Conservation (phyloP, 2,329 filamentous ascomycete species). For the Berkeleyomyces rouxiae region DNA sequence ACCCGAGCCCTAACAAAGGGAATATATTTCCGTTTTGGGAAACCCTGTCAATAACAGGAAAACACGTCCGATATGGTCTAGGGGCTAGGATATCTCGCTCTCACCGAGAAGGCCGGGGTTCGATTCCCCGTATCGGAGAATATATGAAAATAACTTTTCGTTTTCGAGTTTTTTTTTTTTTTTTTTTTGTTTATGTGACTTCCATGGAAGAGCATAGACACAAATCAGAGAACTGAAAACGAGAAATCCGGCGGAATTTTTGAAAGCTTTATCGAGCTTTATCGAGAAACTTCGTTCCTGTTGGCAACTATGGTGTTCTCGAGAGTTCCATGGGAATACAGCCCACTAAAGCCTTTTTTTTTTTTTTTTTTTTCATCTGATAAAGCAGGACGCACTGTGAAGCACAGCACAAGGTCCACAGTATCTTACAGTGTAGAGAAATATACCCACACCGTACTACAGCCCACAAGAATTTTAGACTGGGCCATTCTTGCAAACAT, state of each 20-base stretch:
- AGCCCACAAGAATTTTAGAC: constrained; percentile 7
- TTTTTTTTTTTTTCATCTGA: not conserved
- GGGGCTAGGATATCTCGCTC: constrained; percentile 15
- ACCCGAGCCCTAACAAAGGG: no score
- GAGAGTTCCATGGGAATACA: not conserved
- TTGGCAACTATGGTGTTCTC: not conserved
- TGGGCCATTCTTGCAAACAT: not conserved
- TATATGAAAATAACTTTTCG: no score
- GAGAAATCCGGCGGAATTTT: no score
- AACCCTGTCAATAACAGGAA: not conserved
- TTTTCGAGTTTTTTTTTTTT: no score
- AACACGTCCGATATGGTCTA: constrained; percentile 14
- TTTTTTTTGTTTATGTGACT: not conserved
- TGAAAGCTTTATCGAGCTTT: no score
- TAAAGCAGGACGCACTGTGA: not conserved
- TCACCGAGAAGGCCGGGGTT: constrained; percentile 17
- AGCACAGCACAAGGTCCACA: not conserved
- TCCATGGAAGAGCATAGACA: no score
- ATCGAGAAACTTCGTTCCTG: not conserved
- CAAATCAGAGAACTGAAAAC: no score
- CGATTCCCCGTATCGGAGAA: constrained; percentile 16
- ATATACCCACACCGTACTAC: not conserved
- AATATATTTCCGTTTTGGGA: not conserved
- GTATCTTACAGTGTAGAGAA: not conserved
- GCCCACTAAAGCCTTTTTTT: not conserved